Base-by-base conservation (phyloP, 2,329 filamentous ascomycete genomes). In the Xylariaceae sp. region DNA sequence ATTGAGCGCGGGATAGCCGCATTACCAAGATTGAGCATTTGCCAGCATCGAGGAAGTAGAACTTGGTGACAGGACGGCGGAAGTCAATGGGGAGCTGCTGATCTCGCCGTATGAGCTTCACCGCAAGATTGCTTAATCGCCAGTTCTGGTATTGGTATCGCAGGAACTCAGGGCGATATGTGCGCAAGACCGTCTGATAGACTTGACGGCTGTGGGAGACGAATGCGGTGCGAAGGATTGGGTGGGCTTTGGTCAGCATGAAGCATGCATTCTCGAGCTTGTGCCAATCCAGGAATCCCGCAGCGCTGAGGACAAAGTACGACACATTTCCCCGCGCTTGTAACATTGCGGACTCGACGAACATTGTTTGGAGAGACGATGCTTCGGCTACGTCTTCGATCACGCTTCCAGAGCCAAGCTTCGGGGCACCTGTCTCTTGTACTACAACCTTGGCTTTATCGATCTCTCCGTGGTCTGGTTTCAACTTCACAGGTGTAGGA, bases 171-270 rank as follows among this genome's bases (percentile, higher is more conserved):
- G 74, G 68, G 2, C 61, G 64, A 55, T 69, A 72, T 2, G 69
- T 67, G 42, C 70, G 70, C 33, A 77, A 60, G 32, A 74, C 70
- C 0, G 75, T 74, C 58, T 80, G 77, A 55, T 74, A 78, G 0
- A 79, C 66, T 2, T 67, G 68, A 6, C 75, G 69, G 11, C 71
- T 68, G 42, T 77, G 70, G 0, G 69, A 63, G 2, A 76, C 68
- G 47, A 83, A 83, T 0, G 75, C 72, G 0, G 81, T 81, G 18
- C 79, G 75, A 7, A 84, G 68, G 27, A 79, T 76, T 0, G 75
- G 72, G 39, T 80, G 77, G 33, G 75, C 66, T 32, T 63, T 62
- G 0, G 67, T 65, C 9, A 80, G 66, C 11, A 69, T 68, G 18
- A 68, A 65, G 55, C 76, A 79, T 0, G 75, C 74, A 1, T 69